Evolutionary conservation across 2,329 filamentous ascomycete species (phyloP), one percentile per base, ranked within the genome.

Genomic region (Claviceps spartinae): DNA sequence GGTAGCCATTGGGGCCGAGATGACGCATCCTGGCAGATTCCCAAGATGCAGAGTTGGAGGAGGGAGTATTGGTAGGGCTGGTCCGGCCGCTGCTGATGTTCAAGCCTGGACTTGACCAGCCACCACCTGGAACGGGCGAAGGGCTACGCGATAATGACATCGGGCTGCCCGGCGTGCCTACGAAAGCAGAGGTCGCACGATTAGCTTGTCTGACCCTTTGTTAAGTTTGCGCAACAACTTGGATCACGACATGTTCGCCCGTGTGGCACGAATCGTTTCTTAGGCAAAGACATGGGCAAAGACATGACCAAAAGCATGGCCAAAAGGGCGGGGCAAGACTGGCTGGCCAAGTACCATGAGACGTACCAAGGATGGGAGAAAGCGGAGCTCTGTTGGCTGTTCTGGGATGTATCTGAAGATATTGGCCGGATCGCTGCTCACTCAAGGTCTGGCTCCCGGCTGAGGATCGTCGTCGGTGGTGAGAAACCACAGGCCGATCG

Each of bases 101-200:
- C 63, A 88, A 76, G 57, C 83, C 87, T 52, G 86, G 88, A 69
- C 85, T 93, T 52, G 87, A 82, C 90, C 91, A 96, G 60, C 89
- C 89, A 64, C 88, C 88, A 61, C 86, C 85, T 55, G 82, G 85
- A 56, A 82, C 78, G 56, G 90, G 91, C 52, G 88, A 95, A 49
- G 90, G 88, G 64, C 88, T 94, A 69, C 88, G 82, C 59, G 89
- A 93, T 56, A 91, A 72, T 59, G 86, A 86, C 90, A 95, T 95
- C 61, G 72, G 69, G 58, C 68, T 62, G 60, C 70, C 74, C 44
- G 80, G 76, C 49, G 75, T 82, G 62, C 78, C 75, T 78, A 67
- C 20, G 9, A 26, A 67, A 41, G 36, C 36, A 54, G 30, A 37
- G 24, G n/a, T 42, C 24, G 7, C 26, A 47, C 48, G 40, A 26